phyloP scores from a whole-genome alignment of 2,329 filamentous ascomycete genomes.

The Colletotrichum cordylinicola region DNA sequence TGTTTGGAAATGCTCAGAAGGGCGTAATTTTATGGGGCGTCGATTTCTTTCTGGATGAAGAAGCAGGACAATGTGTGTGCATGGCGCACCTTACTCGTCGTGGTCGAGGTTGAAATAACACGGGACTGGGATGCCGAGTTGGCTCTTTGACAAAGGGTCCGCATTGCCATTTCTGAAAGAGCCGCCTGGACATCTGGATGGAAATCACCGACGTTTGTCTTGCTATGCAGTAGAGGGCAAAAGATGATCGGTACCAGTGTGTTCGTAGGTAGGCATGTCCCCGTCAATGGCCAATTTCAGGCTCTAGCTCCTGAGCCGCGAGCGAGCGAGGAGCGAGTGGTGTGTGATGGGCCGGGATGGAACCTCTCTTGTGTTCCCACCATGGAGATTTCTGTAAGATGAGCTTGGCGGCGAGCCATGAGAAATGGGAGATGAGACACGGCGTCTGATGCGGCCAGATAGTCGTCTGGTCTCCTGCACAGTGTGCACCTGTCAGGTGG shows the following conservation, averaged over 20 bases:
- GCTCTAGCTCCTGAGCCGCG: constrained; percentile 6
- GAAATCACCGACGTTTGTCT: neutral
- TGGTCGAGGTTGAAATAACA: neutral
- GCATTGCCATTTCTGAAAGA: neutral
- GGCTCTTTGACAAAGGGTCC: neutral
- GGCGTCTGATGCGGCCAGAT: constrained; percentile 20
- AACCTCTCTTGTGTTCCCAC: constrained; percentile 19
- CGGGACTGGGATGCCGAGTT: constrained; percentile 14
- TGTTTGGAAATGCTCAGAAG: neutral
- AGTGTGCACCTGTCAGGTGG: neutral
- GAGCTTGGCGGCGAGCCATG: constrained; percentile 16
- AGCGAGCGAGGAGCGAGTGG: neutral
- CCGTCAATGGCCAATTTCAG: neutral
- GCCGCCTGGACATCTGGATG: neutral
- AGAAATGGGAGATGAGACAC: constrained; percentile 22
- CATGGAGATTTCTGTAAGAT: constrained; percentile 22
- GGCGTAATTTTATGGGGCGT: neutral
- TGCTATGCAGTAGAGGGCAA: neutral
- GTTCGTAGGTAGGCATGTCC: neutral
- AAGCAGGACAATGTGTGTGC: neutral
- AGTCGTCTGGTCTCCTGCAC: constrained; percentile 17
- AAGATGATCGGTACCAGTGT: neutral
- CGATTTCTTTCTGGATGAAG: neutral
- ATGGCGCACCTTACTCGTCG: neutral
- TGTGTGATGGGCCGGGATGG: constrained; percentile 7